A percentile compares a stretch with the other conserved stretches of the same genome.
Evolutionary conservation across 345 rosid species (phyloP).

Genomic region (Heritiera littoralis): DNA sequence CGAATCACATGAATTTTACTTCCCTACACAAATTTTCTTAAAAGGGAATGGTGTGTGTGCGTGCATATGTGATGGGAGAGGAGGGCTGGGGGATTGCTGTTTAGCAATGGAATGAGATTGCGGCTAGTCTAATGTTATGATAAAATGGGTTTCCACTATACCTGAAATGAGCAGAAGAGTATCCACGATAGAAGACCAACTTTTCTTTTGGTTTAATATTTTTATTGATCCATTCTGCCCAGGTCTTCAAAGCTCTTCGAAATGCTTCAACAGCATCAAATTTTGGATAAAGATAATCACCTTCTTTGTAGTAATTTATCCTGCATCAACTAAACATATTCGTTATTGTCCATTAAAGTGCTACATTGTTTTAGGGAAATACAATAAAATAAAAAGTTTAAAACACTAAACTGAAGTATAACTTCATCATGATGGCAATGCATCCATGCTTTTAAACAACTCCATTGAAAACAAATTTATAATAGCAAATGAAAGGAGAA

Average conservation of each 20-base stretch:
- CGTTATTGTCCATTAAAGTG: constrained; percentile 15
- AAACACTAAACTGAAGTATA: not conserved
- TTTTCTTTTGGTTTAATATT: constrained; percentile 58
- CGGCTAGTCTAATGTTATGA: not conserved
- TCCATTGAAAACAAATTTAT: not conserved
- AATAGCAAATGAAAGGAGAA: not conserved
- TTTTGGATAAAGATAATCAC: constrained; percentile 72
- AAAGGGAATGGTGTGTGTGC: not conserved
- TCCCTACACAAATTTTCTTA: not conserved
- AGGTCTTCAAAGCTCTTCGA: constrained; percentile 75
- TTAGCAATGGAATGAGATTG: not conserved
- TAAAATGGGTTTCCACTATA: not conserved
- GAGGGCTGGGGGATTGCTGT: not conserved
- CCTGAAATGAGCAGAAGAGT: constrained; percentile 97
- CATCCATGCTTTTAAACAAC: not conserved
- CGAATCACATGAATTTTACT: not conserved
- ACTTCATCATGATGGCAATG: not conserved
- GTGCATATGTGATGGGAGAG: no score
- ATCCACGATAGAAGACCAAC: constrained; percentile 88
- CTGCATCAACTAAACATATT: constrained; percentile 45
- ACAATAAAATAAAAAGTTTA: not conserved
- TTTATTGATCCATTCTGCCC: constrained; percentile 81
- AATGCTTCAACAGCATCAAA: constrained; percentile 88
- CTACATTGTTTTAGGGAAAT: not conserved
- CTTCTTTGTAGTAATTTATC: constrained; percentile 90